Percentiles rank a stretch among this genome's conserved stretches.
Evolutionary conservation across 768 basidiomycete genomes (phyloP).

Genomic region (Strobilomyces dryophilus): DNA sequence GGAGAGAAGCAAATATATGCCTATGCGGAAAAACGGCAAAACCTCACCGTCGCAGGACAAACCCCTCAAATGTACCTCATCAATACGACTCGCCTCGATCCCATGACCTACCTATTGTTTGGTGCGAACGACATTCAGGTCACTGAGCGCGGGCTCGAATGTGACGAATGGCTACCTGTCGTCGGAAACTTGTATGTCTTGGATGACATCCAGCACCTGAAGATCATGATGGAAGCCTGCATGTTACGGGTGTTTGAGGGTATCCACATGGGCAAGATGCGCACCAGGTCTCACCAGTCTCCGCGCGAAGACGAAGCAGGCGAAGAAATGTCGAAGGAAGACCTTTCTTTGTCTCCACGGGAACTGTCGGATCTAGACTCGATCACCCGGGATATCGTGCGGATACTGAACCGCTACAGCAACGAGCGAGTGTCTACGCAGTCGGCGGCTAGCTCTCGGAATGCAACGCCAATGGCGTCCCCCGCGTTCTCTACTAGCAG

Average conservation of each 20-base stretch:
- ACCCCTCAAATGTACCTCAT: slow-evolving; percentile 66
- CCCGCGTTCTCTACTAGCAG: slow-evolving; percentile 39
- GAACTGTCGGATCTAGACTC: slow-evolving; percentile 76
- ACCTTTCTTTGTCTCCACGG: slow-evolving; percentile 53
- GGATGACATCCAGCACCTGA: slow-evolving; percentile 81
- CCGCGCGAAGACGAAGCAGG: slow-evolving; percentile 50
- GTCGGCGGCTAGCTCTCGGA: slow-evolving; percentile 59
- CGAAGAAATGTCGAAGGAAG: slow-evolving; percentile 42
- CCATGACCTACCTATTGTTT: slow-evolving; percentile 86
- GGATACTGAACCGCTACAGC: slow-evolving; percentile 66
- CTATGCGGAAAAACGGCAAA: slow-evolving; percentile 80
- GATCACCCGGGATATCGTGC: slow-evolving; percentile 70
- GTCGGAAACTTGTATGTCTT: slow-evolving; percentile 67
- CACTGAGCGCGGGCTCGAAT: slow-evolving; percentile 69
- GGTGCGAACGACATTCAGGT: slow-evolving; percentile 78
- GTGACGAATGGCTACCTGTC: slow-evolving; percentile 89
- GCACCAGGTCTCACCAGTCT: slow-evolving; percentile 30
- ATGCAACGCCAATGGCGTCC: slow-evolving; percentile 60
- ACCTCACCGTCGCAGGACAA: slow-evolving; percentile 48
- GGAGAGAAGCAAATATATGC: slow-evolving; percentile 75
- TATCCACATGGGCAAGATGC: slow-evolving; percentile 43
- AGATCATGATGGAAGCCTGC: slow-evolving; percentile 72
- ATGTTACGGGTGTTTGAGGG: slow-evolving; percentile 92
- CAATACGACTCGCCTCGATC: slow-evolving; percentile 80
- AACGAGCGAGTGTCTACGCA: slow-evolving; percentile 56